Conservation (phyloP, 2,329 filamentous ascomycete genomes). For the Arthrocladium fulminans region DNA sequence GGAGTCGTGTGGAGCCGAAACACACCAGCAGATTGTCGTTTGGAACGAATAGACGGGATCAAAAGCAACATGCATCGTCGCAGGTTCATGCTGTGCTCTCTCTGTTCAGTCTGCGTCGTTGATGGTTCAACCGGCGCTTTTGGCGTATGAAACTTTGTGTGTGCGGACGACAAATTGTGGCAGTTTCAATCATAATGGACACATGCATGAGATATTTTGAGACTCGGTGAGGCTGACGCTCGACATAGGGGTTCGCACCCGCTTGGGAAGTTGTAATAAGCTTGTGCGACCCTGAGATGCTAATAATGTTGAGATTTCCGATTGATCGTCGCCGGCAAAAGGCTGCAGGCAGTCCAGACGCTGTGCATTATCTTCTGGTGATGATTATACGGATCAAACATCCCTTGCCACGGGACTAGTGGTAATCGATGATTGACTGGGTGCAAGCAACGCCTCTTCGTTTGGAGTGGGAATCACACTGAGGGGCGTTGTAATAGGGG, state of each 20-base stretch:
- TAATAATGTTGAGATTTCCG: too few species aligned
- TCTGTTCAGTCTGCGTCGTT: too few species aligned
- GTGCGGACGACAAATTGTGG: background rate
- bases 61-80: background rate
- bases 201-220: background rate
- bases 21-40: background rate
- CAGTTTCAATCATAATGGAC: background rate
- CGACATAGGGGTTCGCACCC: background rate
- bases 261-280: background rate
- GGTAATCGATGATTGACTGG: too few species aligned
- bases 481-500: background rate
- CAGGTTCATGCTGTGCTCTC: background rate
- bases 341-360: too few species aligned
- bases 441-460: too few species aligned
- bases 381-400: too few species aligned
- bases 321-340: too few species aligned
- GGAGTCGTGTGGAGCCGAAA: constrained; percentile 25
- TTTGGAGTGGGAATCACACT: too few species aligned
- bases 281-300: background rate
- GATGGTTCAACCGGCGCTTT: too few species aligned
- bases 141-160: background rate
- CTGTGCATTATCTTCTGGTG: too few species aligned
- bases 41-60: background rate
- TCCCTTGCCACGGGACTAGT: too few species aligned
- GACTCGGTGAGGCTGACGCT: background rate